Percentiles rank a stretch among this genome's conserved stretches.
These are phyloP conservation scores for Chenopodium berlandieri DNA, from an alignment of 148 eudicot species.

Conservation along the genomic window DNA sequence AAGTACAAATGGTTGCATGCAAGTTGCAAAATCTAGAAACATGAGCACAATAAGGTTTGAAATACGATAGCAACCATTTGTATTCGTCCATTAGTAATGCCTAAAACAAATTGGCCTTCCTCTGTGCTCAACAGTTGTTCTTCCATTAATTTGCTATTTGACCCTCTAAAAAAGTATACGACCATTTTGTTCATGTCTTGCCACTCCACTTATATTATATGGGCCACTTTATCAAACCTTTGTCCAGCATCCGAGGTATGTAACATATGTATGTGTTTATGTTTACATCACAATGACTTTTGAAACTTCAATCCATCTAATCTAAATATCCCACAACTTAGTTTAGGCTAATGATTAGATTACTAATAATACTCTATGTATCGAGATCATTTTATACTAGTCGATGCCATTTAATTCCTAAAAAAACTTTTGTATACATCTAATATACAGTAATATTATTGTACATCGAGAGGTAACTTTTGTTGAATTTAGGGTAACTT, in stretches of 20 bases:
- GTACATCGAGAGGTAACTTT: no score
- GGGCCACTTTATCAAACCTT: neutral
- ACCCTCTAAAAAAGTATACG: neutral
- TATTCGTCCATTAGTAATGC: neutral
- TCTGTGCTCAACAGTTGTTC: constrained; percentile 1
- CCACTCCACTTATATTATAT: neutral
- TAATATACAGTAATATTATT: no score
- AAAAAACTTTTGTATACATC: no score
- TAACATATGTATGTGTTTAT: neutral
- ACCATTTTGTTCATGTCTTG: neutral
- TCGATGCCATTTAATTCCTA: no score
- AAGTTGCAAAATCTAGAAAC: neutral
- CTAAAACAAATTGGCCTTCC: neutral
- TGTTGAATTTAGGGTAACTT: no score
- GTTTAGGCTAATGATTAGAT: no score
- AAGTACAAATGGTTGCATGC: neutral
- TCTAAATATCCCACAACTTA: neutral
- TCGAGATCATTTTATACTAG: no score
- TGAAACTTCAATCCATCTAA: neutral
- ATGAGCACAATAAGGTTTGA: neutral
- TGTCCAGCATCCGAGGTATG: neutral
- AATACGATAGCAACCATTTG: neutral
- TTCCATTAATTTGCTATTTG: constrained; percentile 2
- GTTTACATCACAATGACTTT: neutral
- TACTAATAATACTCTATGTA: no score